A percentile compares a stretch with the other conserved stretches of the same genome.
Conservation (phyloP, 768 basidiomycete species). For the Podaxis sp. region DNA sequence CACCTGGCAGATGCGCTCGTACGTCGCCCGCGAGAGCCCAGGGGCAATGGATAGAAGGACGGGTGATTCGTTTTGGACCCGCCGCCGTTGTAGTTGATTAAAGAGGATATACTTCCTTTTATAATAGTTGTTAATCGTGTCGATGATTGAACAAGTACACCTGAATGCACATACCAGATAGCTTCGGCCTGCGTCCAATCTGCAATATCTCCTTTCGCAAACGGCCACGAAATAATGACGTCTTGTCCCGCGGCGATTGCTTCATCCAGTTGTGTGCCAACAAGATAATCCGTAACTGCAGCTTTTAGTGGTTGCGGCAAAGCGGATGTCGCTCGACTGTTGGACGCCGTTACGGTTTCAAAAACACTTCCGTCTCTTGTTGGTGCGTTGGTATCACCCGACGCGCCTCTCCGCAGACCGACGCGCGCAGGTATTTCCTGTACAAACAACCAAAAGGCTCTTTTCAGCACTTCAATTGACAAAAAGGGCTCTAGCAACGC, state of each 20-base stretch:
- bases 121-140: conserved; percentile 9
- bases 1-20: conserved; percentile 76
- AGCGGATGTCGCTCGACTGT: conserved; percentile 45
- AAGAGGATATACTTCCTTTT: conserved; percentile 86
- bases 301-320: conserved; percentile 44
- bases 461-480: conserved; percentile 6
- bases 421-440: conserved; percentile 84
- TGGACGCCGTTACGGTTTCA: conserved; percentile 37
- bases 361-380: conserved; percentile 21
- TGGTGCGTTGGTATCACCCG: conserved; percentile 26
- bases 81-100: conserved; percentile 67
- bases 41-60: conserved; percentile 72
- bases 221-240: conserved; percentile 78
- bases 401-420: conserved; percentile 58
- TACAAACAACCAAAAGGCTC: conserved; percentile 2
- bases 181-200: conserved; percentile 90
- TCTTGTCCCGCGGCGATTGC: conserved; percentile 75
- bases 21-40: conserved; percentile 61
- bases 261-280: conserved; percentile 79
- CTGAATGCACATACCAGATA: conserved; percentile 61
- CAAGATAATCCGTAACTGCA: conserved; percentile 77
- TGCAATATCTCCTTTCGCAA: conserved; percentile 66
- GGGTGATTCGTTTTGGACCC: conserved; percentile 86
- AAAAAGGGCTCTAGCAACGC: conserved; percentile 30
- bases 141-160: not conserved